Evolutionary conservation across 192 early-diverging fungal species (phyloP).

Genomic region (Entophlyctis luteolus): DNA sequence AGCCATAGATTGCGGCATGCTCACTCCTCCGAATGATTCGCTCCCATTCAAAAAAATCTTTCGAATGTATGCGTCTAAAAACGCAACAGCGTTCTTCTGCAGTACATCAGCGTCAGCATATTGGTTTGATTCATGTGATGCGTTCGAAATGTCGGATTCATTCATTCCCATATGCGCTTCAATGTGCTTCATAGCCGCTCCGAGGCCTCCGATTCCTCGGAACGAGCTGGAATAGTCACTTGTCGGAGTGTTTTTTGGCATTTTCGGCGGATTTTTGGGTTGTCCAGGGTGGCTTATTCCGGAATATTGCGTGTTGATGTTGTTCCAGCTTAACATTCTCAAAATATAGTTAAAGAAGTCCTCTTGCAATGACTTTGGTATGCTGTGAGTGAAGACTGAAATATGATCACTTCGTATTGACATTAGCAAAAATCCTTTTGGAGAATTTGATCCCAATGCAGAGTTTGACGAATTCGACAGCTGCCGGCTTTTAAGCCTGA

Average conservation of each 20-base stretch:
- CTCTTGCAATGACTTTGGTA: conserved; percentile 31
- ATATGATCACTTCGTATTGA: conserved; percentile 29
- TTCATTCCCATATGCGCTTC: neutral
- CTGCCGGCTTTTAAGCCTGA: too few relatives aligned
- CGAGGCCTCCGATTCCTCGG: conserved; percentile 17
- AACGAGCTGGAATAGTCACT: conserved; percentile 27
- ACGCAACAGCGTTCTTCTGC: conserved; percentile 46
- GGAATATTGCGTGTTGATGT: conserved; percentile 46
- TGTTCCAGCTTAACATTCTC: conserved; percentile 45
- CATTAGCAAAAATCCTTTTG: conserved; percentile 40
- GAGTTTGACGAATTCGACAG: too few relatives aligned
- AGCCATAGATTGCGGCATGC: too few relatives aligned
- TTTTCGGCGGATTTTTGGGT: neutral
- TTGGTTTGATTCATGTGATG: too few relatives aligned
- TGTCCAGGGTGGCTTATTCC: neutral
- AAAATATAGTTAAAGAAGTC: conserved; percentile 38
- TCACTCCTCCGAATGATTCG: neutral
- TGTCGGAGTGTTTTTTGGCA: neutral
- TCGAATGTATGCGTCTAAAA: conserved; percentile 44
- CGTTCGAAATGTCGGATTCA: too few relatives aligned
- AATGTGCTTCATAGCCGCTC: conserved; percentile 22
- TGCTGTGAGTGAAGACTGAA: conserved; percentile 40
- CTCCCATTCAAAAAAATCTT: conserved; percentile 6
- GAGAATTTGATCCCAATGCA: too few relatives aligned
- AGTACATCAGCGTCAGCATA: conserved; percentile 33